These are phyloP conservation scores for Sclerotinia spermophila DNA, from an alignment of 2,329 filamentous ascomycete species.

Conservation along the genomic window DNA sequence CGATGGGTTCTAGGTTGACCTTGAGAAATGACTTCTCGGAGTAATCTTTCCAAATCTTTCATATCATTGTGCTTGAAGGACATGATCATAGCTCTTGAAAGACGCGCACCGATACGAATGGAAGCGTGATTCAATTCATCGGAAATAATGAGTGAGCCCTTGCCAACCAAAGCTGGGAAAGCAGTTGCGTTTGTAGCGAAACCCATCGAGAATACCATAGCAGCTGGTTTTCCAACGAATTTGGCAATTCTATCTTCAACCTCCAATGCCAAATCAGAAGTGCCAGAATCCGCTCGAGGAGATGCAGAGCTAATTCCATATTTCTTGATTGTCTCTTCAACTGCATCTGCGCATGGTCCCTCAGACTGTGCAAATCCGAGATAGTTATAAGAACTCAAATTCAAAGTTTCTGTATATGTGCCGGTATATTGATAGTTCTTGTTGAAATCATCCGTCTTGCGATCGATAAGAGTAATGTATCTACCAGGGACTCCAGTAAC, in stretches of 20 bases:
- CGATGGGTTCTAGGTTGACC: constrained; percentile 97
- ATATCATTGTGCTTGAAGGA: constrained; percentile 99
- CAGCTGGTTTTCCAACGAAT: constrained; percentile 90
- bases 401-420: constrained; percentile 88
- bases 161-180: constrained; percentile 88
- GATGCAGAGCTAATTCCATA: constrained; percentile 83
- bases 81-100: constrained; percentile 90
- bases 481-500: constrained; percentile 91
- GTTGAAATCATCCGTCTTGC: constrained; percentile 88
- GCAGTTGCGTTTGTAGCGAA: constrained; percentile 93
- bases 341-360: constrained; percentile 89
- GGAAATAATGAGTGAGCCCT: constrained; percentile 90
- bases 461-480: constrained; percentile 89
- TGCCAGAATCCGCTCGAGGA: constrained; percentile 78
- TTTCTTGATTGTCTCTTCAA: constrained; percentile 79
- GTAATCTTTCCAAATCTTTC: constrained; percentile 74
- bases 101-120: constrained; percentile 88
- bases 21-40: constrained; percentile 91
- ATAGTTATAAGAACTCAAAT: constrained; percentile 99
- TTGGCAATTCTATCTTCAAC: constrained; percentile 85
- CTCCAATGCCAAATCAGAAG: constrained; percentile 80
- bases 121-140: constrained; percentile 98
- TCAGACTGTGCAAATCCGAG: constrained; percentile 97
- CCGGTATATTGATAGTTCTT: constrained; percentile 84
- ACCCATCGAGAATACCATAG: constrained; percentile 99